Conservation (phyloP, 148 eudicot genomes). For the Rhododendron griersonianum region DNA sequence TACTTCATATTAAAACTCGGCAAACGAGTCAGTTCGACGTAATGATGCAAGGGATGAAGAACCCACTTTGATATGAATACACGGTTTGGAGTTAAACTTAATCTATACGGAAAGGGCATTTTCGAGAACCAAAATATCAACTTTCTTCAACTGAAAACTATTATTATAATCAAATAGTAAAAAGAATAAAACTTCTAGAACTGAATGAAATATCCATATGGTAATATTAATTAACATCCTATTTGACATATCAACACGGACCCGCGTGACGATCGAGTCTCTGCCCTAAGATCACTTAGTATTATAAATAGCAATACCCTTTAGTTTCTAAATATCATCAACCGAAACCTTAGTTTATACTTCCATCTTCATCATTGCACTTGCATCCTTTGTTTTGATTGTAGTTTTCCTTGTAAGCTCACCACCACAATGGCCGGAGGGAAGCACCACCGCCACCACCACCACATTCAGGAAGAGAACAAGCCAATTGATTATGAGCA, state of each 20-base stretch:
- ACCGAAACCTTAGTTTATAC: neutral
- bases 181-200: neutral
- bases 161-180: neutral
- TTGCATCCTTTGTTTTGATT: neutral
- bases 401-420: neutral
- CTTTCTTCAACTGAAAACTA: neutral
- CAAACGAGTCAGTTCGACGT: neutral
- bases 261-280: neutral
- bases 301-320: neutral
- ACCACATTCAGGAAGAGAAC: conserved; percentile 3
- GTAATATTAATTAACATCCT: neutral
- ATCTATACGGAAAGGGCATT: neutral
- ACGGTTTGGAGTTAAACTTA: neutral
- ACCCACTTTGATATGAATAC: neutral
- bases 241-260: neutral
- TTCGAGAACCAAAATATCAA: neutral
- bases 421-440: conserved; percentile 9
- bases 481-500: conserved; percentile 14
- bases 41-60: neutral
- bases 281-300: neutral
- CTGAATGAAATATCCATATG: neutral
- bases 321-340: neutral
- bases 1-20: neutral
- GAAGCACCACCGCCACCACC: conserved; percentile 19
- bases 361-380: neutral